phyloP scores from a whole-genome alignment of 352 stramenopile species.

The Phytophthora pistaciae region DNA sequence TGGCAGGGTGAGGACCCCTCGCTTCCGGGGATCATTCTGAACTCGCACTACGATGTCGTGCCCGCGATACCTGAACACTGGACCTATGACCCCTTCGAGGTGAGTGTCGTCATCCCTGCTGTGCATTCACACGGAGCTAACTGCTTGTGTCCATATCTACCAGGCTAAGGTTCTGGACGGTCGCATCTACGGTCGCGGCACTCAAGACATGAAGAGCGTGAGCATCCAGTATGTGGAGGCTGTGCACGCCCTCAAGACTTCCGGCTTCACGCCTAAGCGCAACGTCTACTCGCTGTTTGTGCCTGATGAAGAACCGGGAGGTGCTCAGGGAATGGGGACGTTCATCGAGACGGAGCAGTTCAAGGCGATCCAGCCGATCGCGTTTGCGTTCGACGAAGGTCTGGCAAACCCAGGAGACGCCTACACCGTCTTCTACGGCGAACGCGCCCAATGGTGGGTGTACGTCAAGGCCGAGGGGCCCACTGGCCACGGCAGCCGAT shows the following conservation, averaged over 20 bases:
- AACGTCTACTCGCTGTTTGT: conserved; percentile 95
- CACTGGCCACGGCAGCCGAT: conserved; percentile 92
- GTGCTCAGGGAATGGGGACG: conserved; percentile 92
- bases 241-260: conserved; percentile 71
- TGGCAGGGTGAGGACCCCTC: conserved; percentile 89
- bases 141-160: conserved; percentile 52
- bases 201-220: conserved; percentile 98
- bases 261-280: conserved; percentile 83
- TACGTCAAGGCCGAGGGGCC: conserved; percentile 82
- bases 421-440: conserved; percentile 97
- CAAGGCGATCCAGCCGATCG: conserved; percentile 83
- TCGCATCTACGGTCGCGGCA: conserved; percentile 93
- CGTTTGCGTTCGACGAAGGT: conserved; percentile 96
- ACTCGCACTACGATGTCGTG: conserved; percentile 98
- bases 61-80: conserved; percentile 90
- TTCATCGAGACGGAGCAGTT: conserved; percentile 91
- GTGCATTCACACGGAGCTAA: neutral
- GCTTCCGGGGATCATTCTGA: conserved; percentile 93
- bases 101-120: conserved; percentile 19
- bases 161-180: conserved; percentile 86
- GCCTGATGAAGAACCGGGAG: conserved; percentile 95
- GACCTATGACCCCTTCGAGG: conserved; percentile 92
- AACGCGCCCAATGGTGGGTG: conserved; percentile 94
- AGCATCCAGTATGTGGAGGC: conserved; percentile 97
- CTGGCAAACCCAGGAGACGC: conserved; percentile 90